These are phyloP conservation scores for Boletus reticuloceps DNA, from an alignment of 768 basidiomycete genomes.

Conservation along the genomic window DNA sequence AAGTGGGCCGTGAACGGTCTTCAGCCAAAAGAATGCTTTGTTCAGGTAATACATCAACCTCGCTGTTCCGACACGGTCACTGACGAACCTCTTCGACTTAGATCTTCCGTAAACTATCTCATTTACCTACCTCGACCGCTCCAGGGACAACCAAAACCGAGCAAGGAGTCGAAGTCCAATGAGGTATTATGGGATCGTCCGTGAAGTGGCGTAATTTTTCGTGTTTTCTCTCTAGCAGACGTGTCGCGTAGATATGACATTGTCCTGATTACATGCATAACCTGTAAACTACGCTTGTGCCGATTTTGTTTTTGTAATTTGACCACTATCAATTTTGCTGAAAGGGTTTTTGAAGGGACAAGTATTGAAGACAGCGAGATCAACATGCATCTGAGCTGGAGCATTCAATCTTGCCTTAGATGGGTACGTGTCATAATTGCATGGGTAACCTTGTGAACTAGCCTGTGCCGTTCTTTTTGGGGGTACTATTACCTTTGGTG, in stretches of 20 bases:
- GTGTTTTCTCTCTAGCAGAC: too few relatives aligned
- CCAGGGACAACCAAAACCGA: background rate
- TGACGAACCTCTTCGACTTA: background rate
- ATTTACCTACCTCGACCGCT: conserved; percentile 4
- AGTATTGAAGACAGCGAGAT: too few relatives aligned
- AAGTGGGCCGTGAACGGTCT: conserved; percentile 46
- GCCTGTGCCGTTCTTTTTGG: background rate
- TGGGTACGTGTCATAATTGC: background rate
- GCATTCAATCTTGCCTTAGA: background rate
- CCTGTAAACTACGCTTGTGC: too few relatives aligned
- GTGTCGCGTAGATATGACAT: too few relatives aligned
- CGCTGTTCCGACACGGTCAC: background rate
- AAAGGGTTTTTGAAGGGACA: too few relatives aligned
- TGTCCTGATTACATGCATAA: too few relatives aligned
- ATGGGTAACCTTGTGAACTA: background rate
- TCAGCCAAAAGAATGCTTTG: conserved; percentile 40
- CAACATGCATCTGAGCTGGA: too few relatives aligned
- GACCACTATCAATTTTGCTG: too few relatives aligned
- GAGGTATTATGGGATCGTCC: too few relatives aligned
- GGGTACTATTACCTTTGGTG: background rate
- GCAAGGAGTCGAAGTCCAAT: background rate
- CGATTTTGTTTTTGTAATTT: too few relatives aligned
- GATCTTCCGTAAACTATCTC: conserved; percentile 32
- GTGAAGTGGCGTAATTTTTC: too few relatives aligned
- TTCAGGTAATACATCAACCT: conserved; percentile 23